A percentile compares a stretch with the other conserved stretches of the same genome.
Evolutionary conservation across 179 eudicot species (phyloP).

Genomic region (Nepenthes alata): DNA sequence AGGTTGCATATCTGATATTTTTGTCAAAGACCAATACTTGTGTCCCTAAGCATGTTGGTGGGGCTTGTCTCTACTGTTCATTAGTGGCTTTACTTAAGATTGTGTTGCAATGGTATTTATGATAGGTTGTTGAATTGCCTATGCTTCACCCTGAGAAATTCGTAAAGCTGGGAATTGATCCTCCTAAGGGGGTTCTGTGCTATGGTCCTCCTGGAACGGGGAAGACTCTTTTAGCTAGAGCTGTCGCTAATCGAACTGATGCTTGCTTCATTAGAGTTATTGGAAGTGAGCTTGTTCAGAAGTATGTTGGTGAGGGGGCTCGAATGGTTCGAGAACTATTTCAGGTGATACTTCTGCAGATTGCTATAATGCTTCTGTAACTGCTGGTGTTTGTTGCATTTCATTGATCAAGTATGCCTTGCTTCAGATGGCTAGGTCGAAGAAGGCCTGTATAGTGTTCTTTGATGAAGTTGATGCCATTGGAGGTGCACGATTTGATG

Average conservation of each 20-base stretch:
- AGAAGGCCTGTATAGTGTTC: conserved; percentile 89
- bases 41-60: too few species aligned
- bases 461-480: conserved; percentile 97
- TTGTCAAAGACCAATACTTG: too few species aligned
- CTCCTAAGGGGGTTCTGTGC: conserved; percentile 95
- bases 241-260: conserved; percentile 90
- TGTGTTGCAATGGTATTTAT: background rate
- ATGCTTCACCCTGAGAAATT: conserved; percentile 97
- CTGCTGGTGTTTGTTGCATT: background rate
- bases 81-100: background rate
- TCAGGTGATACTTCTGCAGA: conserved; percentile 37
- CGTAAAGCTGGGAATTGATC: conserved; percentile 93
- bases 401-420: background rate
- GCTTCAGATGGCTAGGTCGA: conserved; percentile 91
- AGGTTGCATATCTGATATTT: too few species aligned
- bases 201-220: conserved; percentile 99
- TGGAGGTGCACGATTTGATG: conserved; percentile 94
- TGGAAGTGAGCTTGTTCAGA: conserved; percentile 96
- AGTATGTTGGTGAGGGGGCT: conserved; percentile 98
- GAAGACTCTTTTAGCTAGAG: conserved; percentile 90
- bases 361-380: background rate
- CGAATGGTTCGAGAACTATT: conserved; percentile 95
- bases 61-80: too few species aligned
- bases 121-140: conserved; percentile 89
- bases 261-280: conserved; percentile 96